Base-by-base conservation (phyloP, 495 filamentous ascomycete species). In the Penicillium subrubescens region DNA sequence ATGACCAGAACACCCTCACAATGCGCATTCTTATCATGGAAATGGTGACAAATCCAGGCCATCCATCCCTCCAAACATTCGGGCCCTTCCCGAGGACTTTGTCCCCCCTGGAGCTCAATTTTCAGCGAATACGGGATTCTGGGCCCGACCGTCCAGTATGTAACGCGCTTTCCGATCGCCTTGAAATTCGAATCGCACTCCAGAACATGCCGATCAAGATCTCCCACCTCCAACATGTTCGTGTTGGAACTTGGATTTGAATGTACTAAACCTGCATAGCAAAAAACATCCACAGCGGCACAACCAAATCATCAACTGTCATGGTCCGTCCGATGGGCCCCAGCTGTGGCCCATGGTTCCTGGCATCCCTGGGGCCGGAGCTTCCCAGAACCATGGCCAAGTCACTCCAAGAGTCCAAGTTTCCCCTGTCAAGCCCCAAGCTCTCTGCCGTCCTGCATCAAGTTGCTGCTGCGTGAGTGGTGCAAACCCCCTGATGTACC, bases 181-280 rank as follows among this genome's bases (percentile, higher is more conserved):
- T 61, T 27, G 25, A 27, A 27, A 27, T 27, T 27, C 35, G 50
- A 39, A 50, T 61, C 48, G 23, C 14, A n/a, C 23, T 25, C 44
- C 44, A 48, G 21, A 25, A 48, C 23, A 0, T n/a, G 60, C 39
- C 60, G 64, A 67, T 67, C 64, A 37, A 55, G 55, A 59, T 58
- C 10, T 11, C 21, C 19, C 19, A 54, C 46, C 44, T n/a, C 19
- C n/a, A 19, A n/a, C 15, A 15, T 15, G 39, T 19, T 48, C 21
- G 44, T 48, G 43, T 46, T 21, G 43, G 19, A 21, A 33, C 31
- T 33, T 33, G 31, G 31, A 33, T 33, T 33, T 33, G 8, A 27
- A 27, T 27, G 2, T 51, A 12, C 48, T 51, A 6, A 51, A 29
- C 48, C 25, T 51, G 48, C 48, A 27, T 27, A 1, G 25, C 25